phyloP scores from a whole-genome alignment of 768 basidiomycete species.

The Chalciporus sphaerocephalus region DNA sequence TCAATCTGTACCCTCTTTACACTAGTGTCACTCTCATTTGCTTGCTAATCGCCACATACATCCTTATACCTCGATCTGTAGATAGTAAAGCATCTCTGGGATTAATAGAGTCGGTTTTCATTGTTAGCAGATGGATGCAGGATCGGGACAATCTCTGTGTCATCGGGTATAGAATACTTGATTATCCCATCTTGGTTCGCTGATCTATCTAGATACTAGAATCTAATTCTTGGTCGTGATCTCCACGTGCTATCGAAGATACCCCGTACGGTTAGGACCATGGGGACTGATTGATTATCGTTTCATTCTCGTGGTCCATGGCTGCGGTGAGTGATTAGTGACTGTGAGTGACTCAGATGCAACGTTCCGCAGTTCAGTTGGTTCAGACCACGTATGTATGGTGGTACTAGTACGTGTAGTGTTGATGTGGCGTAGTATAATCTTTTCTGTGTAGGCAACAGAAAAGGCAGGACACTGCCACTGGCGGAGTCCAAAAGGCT shows the following conservation, averaged over 20 bases:
- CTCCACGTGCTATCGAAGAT: slow-evolving; percentile 10
- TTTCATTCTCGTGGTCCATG: neutral
- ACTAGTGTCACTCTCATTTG: neutral
- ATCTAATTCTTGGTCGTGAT: slow-evolving; percentile 1
- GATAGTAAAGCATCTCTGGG: neutral
- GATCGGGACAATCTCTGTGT: neutral
- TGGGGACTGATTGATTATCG: neutral
- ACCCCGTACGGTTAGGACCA: neutral
- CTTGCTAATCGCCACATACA: neutral
- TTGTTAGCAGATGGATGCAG: neutral
- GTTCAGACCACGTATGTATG: slow-evolving; percentile 16
- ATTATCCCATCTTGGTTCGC: slow-evolving; percentile 4
- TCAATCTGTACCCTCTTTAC: neutral
- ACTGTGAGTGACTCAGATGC: neutral
- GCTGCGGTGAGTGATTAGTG: neutral
- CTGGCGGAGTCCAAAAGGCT: slow-evolving; percentile 33
- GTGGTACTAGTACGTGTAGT: slow-evolving; percentile 9
- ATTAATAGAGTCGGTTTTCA: neutral
- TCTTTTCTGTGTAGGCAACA: neutral
- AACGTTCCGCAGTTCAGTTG: slow-evolving; percentile 6
- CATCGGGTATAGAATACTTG: neutral
- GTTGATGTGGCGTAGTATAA: neutral
- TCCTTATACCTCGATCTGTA: neutral
- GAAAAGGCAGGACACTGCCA: slow-evolving; percentile 15
- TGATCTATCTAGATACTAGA: neutral